Percentiles rank a stretch among this genome's conserved stretches.
phyloP scores from a whole-genome alignment of 495 filamentous ascomycete genomes.

The Elasticomyces elasticus region DNA sequence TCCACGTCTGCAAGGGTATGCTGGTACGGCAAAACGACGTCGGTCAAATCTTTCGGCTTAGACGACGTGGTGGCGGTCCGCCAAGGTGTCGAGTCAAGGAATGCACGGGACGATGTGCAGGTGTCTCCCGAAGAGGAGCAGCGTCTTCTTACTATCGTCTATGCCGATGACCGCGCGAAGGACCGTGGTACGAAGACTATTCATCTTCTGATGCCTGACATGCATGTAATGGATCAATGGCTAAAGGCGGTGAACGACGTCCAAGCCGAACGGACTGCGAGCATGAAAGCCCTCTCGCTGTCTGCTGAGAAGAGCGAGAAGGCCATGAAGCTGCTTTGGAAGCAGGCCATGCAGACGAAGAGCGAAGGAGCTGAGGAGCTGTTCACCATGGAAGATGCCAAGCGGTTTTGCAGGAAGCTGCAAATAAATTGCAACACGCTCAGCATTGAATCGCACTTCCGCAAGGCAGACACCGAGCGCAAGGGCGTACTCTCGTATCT shows the following conservation, averaged over 20 bases:
- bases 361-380: slow-evolving; percentile 51
- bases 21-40: slow-evolving; percentile 73
- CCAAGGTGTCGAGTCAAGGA: slow-evolving; percentile 70
- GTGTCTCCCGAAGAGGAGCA: slow-evolving; percentile 48
- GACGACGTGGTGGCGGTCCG: slow-evolving; percentile 91
- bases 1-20: slow-evolving; percentile 70
- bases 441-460: slow-evolving; percentile 65
- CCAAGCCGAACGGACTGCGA: slow-evolving; percentile 68
- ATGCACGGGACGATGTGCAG: slow-evolving; percentile 77
- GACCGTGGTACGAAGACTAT: slow-evolving; percentile 61
- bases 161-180: slow-evolving; percentile 58
- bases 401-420: slow-evolving; percentile 71
- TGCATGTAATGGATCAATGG: slow-evolving; percentile 64
- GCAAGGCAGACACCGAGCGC: slow-evolving; percentile 53
- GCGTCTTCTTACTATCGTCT: slow-evolving; percentile 82
- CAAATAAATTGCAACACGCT: slow-evolving; percentile 78
- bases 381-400: slow-evolving; percentile 65
- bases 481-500: slow-evolving; percentile 58
- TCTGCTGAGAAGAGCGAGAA: slow-evolving; percentile 68
- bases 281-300: slow-evolving; percentile 72
- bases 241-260: slow-evolving; percentile 69
- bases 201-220: slow-evolving; percentile 69
- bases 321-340: slow-evolving; percentile 55
- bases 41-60: slow-evolving; percentile 76
- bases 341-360: slow-evolving; percentile 67